Conservation (phyloP, 768 basidiomycete species). For the Daedaleopsis sinensis region DNA sequence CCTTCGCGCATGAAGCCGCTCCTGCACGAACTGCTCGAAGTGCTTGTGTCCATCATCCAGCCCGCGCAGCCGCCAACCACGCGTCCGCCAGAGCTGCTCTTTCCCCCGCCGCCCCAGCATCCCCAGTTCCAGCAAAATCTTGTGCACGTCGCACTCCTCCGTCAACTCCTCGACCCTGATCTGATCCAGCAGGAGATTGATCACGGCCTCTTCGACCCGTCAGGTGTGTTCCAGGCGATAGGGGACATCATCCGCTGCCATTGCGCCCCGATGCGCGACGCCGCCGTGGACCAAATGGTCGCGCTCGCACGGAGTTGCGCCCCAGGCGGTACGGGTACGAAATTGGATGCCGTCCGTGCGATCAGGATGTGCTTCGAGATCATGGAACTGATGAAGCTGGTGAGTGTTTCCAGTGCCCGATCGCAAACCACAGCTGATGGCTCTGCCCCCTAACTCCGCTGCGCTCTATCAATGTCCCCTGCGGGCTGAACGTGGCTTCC, state of each 20-base stretch:
- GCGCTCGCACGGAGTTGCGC: constrained; percentile 61
- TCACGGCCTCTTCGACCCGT: constrained; percentile 77
- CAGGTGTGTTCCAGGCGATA: constrained; percentile 75
- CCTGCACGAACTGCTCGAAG: constrained; percentile 76
- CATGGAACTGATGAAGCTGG: constrained; percentile 94
- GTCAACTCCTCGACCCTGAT: constrained; percentile 78
- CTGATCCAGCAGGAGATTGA: constrained; percentile 83
- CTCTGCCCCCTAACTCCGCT: neutral
- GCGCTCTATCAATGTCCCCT: neutral
- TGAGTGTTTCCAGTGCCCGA: constrained; percentile 42
- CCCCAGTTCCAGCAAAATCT: constrained; percentile 63
- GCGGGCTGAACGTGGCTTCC: neutral
- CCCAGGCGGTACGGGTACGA: constrained; percentile 55
- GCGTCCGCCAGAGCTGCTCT: constrained; percentile 51
- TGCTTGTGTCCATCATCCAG: constrained; percentile 82
- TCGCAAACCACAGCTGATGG: constrained; percentile 6
- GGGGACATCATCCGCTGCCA: constrained; percentile 85
- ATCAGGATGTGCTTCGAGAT: constrained; percentile 87
- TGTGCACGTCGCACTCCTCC: constrained; percentile 67
- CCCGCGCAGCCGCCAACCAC: constrained; percentile 41
- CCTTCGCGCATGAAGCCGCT: constrained; percentile 74
- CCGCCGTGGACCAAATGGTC: constrained; percentile 83
- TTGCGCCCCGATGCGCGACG: constrained; percentile 93
- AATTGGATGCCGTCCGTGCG: constrained; percentile 69
- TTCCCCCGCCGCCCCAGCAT: constrained; percentile 59